These are phyloP conservation scores for Flammula alnicola DNA, from an alignment of 1,284 basidiomycete species.

Conservation along the genomic window DNA sequence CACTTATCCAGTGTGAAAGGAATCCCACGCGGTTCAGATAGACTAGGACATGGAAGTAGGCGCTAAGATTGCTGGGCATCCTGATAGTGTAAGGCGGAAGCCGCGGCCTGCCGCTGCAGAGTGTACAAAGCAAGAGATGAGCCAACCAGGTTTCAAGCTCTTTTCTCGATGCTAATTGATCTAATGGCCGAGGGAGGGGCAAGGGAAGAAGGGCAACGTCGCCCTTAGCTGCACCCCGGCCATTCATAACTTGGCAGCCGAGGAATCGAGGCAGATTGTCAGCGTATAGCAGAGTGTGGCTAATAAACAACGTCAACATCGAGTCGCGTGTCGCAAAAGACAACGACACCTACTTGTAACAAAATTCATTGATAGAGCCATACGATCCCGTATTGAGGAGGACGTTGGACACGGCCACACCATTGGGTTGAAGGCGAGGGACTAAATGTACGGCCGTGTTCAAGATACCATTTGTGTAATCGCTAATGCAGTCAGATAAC, in stretches of 20 bases:
- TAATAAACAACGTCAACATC: constrained; percentile 7
- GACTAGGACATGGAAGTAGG: constrained; percentile 37
- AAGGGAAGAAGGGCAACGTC: constrained; percentile 26
- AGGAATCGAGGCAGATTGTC: constrained; percentile 33
- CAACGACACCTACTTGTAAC: constrained; percentile 30
- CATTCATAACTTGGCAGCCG: constrained; percentile 29
- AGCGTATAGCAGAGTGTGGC: constrained; percentile 35
- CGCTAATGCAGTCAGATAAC: constrained; percentile 22
- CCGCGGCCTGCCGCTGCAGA: constrained; percentile 26
- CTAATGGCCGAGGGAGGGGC: constrained; percentile 28
- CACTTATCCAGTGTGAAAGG: constrained; percentile 42
- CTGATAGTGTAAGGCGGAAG: constrained; percentile 27
- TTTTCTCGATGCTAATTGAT: constrained; percentile 31
- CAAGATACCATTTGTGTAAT: constrained; percentile 38
- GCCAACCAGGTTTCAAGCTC: constrained; percentile 38
- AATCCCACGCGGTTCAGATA: constrained; percentile 37
- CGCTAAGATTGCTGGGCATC: constrained; percentile 35
- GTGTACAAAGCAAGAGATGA: constrained; percentile 34
- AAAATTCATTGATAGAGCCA: constrained; percentile 29
- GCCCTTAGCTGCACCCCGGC: constrained; percentile 21
- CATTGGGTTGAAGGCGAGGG: constrained; percentile 25
- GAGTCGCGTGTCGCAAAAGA: background rate
- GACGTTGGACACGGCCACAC: constrained; percentile 32
- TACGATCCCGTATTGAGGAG: constrained; percentile 33
- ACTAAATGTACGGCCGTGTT: constrained; percentile 31